A percentile compares a stretch with the other conserved stretches of the same genome.
Evolutionary conservation across 73 alveolate species (phyloP).

Genomic region (Paramecium tetraurelia): DNA sequence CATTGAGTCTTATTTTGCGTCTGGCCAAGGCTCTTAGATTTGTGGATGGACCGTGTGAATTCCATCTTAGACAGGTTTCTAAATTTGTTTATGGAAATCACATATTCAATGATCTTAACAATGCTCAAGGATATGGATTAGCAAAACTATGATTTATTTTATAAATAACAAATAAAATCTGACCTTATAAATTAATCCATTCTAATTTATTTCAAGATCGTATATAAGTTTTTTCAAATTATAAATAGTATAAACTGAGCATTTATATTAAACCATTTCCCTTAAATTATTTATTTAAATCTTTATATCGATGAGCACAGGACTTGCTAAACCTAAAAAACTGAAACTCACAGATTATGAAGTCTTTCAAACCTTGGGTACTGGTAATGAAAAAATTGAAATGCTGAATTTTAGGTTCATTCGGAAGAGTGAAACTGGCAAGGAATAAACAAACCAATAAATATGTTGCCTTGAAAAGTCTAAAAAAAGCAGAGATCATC

Average conservation of each 20-base stretch:
- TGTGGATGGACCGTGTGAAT: constrained; percentile 71
- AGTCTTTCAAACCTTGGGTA: constrained; percentile 80
- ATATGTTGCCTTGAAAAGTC: constrained; percentile 90
- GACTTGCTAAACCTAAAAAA: constrained; percentile 59
- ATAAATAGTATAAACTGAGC: not conserved
- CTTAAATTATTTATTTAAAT: not conserved
- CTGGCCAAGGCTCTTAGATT: constrained; percentile 62
- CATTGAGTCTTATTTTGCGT: constrained; percentile 48
- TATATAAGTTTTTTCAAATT: not conserved
- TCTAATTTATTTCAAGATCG: not conserved
- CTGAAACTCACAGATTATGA: constrained; percentile 71
- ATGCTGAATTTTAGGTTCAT: constrained; percentile 69
- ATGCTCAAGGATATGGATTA: not conserved
- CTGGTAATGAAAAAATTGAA: constrained; percentile 67
- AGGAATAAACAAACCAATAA: constrained; percentile 70
- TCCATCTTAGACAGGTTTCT: constrained; percentile 63
- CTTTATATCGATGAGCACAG: constrained; percentile 29
- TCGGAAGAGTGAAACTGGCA: constrained; percentile 92
- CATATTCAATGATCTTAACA: not conserved
- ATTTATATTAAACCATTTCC: not conserved
- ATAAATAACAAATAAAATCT: not conserved
- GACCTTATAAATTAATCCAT: not conserved
- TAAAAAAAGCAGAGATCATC: constrained; percentile 90
- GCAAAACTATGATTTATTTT: not conserved
- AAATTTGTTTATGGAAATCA: constrained; percentile 36